Evolutionary conservation across 2,329 filamentous ascomycete genomes (phyloP).

Genomic region (Corinectria fuckeliana): DNA sequence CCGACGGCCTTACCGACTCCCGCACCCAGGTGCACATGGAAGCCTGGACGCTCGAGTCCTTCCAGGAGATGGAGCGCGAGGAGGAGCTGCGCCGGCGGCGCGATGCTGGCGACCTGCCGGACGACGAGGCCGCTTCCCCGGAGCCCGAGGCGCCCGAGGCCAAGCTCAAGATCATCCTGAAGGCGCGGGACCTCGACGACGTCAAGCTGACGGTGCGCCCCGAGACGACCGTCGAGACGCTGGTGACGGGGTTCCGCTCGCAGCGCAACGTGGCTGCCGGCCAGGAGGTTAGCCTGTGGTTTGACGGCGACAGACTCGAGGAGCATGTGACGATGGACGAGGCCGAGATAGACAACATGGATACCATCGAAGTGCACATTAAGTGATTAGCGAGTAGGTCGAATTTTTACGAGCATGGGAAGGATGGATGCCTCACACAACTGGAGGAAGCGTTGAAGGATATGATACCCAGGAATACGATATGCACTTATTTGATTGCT

Average conservation of each 20-base stretch:
- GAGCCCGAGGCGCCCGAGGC: conserved; percentile 30
- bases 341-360: conserved; percentile 76
- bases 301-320: conserved; percentile 77
- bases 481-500: neutral
- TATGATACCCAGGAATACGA: conserved; percentile 40
- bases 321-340: conserved; percentile 66
- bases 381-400: conserved; percentile 47
- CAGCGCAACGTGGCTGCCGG: conserved; percentile 57
- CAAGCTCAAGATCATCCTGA: conserved; percentile 60
- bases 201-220: conserved; percentile 58
- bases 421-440: neutral
- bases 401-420: neutral
- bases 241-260: conserved; percentile 67
- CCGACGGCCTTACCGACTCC: conserved; percentile 56
- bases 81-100: conserved; percentile 56
- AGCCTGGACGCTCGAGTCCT: conserved; percentile 74
- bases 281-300: conserved; percentile 66
- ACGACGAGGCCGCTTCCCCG: conserved; percentile 40
- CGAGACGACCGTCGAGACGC: conserved; percentile 65
- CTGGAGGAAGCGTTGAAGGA: conserved; percentile 24
- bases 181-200: conserved; percentile 57
- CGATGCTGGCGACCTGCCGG: conserved; percentile 48
- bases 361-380: conserved; percentile 76
- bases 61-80: conserved; percentile 54
- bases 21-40: conserved; percentile 72